Evolutionary conservation across 164 flowering plant genomes (phyloP), one percentile per base, ranked within the genome.

Genomic region (Vitis rotundifolia): DNA sequence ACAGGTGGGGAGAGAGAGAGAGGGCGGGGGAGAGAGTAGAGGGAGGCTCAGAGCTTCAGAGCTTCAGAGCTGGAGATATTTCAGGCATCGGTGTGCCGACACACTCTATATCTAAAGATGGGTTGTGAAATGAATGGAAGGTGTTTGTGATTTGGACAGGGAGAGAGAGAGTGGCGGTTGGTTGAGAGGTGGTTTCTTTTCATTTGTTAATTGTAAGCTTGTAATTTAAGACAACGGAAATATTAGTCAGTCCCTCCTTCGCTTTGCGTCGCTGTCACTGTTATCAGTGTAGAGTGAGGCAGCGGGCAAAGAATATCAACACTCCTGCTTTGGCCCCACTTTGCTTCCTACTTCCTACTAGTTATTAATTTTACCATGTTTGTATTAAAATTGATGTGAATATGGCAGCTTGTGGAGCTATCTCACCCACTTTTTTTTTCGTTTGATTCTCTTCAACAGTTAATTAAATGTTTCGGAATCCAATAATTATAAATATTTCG

Each of bases 241-340:
- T 37, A 6, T 37, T 6, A 37, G 44, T 37, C 44, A 3, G 44
- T 37, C 6, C 44, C 6, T 37, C 61, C 0, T 13, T 12, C 51
- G 15, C 56, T 37, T 31, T 54, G 59, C 60, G 65, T 66, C n/a
- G 60, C 65, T 52, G 66, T 52, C 59, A 61, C 13, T 14, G 50
- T 18, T 1, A 58, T 47, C 1, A 48, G 54, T 55, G 58, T 64
- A 59, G 82, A 76, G 83, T 70, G 66, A 59, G 19, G 50, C 5
- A 70, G 64, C 59, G 67, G 64, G 44, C 74, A 74, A 80, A 71
- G 83, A 77, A 80, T 77, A 69, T 22, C 26, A 22, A 22, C 26
- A 22, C 26, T 22, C 26, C 26, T 22, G 26, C 26, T 22, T 2
- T 22, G 26, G 26, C 26, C 26, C 26, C 26, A 47, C 51, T 8